phyloP scores from a whole-genome alignment of 768 basidiomycete species.

The Tylopilus felleus region DNA sequence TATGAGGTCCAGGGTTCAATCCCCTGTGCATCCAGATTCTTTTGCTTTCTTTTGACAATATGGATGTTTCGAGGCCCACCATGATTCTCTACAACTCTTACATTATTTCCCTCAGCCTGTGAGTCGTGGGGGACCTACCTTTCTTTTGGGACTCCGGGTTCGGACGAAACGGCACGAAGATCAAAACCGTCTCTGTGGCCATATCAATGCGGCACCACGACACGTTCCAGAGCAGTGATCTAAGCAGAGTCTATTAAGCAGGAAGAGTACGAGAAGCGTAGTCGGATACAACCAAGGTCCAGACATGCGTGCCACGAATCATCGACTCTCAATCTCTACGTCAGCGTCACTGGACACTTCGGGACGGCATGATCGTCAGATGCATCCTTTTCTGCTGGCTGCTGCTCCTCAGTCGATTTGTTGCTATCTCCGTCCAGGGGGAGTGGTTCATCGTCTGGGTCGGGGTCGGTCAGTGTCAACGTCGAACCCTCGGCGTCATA shows the following conservation, averaged over 20 bases:
- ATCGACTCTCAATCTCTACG: slow-evolving; percentile 3
- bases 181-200: no score
- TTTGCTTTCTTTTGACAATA: slow-evolving; percentile 3
- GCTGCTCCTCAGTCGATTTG: neutral
- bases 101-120: no score
- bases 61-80: no score
- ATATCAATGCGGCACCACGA: neutral
- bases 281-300: neutral
- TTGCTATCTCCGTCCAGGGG: neutral
- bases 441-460: slow-evolving; percentile 29
- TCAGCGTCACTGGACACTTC: neutral
- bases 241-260: slow-evolving; percentile 9
- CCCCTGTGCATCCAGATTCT: slow-evolving; percentile 38
- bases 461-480: slow-evolving; percentile 21
- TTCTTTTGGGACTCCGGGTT: no score
- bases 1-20: slow-evolving; percentile 45
- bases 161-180: neutral
- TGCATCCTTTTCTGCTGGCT: neutral
- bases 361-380: neutral
- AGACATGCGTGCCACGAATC: neutral
- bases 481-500: slow-evolving; percentile 38
- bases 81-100: no score
- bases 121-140: no score
- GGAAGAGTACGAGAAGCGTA: slow-evolving; percentile 7
- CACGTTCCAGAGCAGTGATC: neutral